Base-by-base conservation (phyloP, 2,329 filamentous ascomycete species). In the Venturia pyrina region DNA sequence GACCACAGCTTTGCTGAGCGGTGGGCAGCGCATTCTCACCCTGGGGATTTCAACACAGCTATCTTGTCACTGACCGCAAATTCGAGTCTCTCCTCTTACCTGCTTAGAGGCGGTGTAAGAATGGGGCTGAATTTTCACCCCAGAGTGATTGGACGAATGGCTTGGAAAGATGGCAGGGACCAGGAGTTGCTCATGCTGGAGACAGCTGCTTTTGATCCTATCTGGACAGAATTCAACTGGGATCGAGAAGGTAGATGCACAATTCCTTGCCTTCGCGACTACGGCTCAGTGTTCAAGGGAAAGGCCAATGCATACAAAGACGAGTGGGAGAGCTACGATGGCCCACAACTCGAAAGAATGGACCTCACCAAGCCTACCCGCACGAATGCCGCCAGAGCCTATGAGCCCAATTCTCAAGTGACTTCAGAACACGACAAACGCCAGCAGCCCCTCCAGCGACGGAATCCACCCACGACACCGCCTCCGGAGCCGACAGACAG, bases 71-170 rank as follows among this genome's bases (percentile, higher is more conserved):
- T 84, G 32, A 79, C 80, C 1, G 81, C 82, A n/a, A 84, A 84
- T 69, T 82, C 80, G 0, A 82, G 80, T 1, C 75, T 84, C 1
- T 83, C 81, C 0, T 82, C 81, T 0, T 84, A 85, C 68, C 75
- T 85, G 1, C 75, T 85, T 24, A 80, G 81, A 50, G 82, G 82
- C 43, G 82, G 82, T 41, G 81, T 84, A 11, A 76, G 82, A 62
- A 85, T 85, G 82, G 82, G 82, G 2, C 76, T 84, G 67, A 84
- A 84, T 68, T 85, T 84, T 71, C 82, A 85, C 66, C 82, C 82
- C 1, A 76, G 81, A 21, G 79, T 84, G 5, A 77, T 85, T 32
- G 82, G 82, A 2, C 78, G 82, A 60, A 83, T 85, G 80, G 80
- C 82, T 2, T 83, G 82, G 75, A 83, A 83, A 69, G 82, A 85